Base-by-base conservation (phyloP, 139 green algal species). In the Coccomyxa sp. region DNA sequence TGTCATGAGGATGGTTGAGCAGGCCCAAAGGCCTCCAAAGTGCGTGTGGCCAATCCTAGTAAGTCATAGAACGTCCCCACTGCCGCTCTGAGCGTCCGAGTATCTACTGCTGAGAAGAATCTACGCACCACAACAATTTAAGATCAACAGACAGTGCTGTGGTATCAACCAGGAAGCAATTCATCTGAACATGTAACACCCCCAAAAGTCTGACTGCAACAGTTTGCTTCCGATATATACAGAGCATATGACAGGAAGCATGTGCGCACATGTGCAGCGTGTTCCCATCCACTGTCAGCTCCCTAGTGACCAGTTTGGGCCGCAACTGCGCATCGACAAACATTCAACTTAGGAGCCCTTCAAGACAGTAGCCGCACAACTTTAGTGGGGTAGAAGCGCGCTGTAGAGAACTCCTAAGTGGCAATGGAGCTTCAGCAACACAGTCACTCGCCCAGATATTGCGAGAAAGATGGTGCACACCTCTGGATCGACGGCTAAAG, bases 31-130 rank as follows among this genome's bases (percentile, higher is more conserved):
- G 81, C 77, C 51, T 90, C 84, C 17, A 89, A 71, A 27, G 83
- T 87, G 25, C 82, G 58, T 10, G 76, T 83, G 27, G 88, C 88
- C 16, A 91, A 75, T 0, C 27, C 66, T 13, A 90, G 58, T 13
- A 90, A 58, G 27, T 91, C 86, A 58, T 81, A 88, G 25, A 90
- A 90, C n/a, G 88, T 85, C n/a, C 86, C 82, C 31, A 88, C 87
- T 7, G 88, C 88, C 58, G 84, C 84, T 7, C 86, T 60, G 16
- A 91, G 63, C 30, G 84, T 90, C 28, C 86, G 67, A 67, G 71
- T 68, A 76, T 91, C 88, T 28, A 82, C 79, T 0, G 88, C 86
- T 13, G 68, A 76, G 82, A 90, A 88, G 10, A 79, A 21, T 28
- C 85, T 85, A 31, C 58, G 17, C 17, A 77, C 10, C 16, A 45